A percentile compares a stretch with the other conserved stretches of the same genome.
Conservation (phyloP, 352 stramenopile species). For the Globisporangium viniferum region DNA sequence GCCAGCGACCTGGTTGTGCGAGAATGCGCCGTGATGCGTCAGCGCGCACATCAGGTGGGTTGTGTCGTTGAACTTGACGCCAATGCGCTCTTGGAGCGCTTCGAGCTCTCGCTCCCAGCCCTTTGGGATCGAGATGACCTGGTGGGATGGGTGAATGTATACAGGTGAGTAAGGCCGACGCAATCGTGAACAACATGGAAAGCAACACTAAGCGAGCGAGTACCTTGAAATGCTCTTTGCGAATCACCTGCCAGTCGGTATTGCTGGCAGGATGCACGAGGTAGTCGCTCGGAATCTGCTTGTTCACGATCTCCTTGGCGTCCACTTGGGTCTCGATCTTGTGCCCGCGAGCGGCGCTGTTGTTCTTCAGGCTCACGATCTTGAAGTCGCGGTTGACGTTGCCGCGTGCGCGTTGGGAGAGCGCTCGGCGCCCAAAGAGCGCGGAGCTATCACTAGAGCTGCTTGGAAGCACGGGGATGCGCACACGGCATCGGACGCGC, state of each 20-base stretch:
- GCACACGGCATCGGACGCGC: not conserved
- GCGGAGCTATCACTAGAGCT: not conserved
- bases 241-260: conserved; percentile 50
- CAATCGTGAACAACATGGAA: not conserved
- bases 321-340: conserved; percentile 14
- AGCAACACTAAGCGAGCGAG: not conserved
- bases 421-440: not conserved
- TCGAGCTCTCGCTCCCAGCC: conserved; percentile 48
- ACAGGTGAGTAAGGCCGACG: not conserved
- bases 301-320: conserved; percentile 14
- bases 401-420: not conserved
- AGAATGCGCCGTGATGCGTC: conserved; percentile 72
- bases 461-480: not conserved
- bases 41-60: conserved; percentile 64
- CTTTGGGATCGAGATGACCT: conserved; percentile 39
- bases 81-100: conserved; percentile 53
- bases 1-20: conserved; percentile 30
- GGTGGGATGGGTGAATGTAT: not conserved
- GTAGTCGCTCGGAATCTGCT: conserved; percentile 23
- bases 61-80: conserved; percentile 56
- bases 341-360: conserved; percentile 2
- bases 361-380: conserved; percentile 6
- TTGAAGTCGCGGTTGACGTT: conserved; percentile 8
- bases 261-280: conserved; percentile 31
- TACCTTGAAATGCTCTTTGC: conserved; percentile 42